Conservation (phyloP, 2,329 filamentous ascomycete genomes). For the Cordyceps pruinosa region DNA sequence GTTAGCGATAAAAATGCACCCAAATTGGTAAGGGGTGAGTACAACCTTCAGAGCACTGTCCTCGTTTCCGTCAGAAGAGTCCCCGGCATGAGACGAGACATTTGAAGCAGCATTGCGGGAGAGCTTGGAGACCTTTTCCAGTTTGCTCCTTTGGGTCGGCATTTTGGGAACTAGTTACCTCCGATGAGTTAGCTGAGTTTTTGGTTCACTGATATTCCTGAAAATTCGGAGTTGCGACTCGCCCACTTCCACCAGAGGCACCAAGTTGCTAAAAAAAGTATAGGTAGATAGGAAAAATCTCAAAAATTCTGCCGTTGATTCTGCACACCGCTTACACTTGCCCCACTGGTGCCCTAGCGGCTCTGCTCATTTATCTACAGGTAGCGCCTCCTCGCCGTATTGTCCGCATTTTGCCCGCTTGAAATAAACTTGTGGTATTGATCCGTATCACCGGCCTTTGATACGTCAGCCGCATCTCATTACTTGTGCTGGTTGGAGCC, state of each 20-base stretch:
- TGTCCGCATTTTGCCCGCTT: too few species aligned
- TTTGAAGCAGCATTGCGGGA: not conserved
- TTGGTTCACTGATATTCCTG: not conserved
- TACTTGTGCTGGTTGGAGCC: too few species aligned
- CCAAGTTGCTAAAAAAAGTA: not conserved
- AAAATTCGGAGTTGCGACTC: not conserved
- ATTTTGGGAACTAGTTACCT: not conserved
- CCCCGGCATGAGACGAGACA: not conserved
- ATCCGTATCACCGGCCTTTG: too few species aligned
- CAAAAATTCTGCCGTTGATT: constrained; percentile 14
- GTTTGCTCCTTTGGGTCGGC: not conserved
- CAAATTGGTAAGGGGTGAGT: not conserved
- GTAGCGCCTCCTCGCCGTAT: too few species aligned
- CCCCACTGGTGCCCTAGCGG: not conserved
- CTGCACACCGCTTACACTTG: constrained; percentile 12
- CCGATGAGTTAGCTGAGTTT: too few species aligned
- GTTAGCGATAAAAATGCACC: not conserved
- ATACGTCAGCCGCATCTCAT: too few species aligned
- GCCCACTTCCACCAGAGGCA: not conserved
- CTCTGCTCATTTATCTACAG: too few species aligned
- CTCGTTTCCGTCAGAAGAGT: constrained; percentile 13
- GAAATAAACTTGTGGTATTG: too few species aligned
- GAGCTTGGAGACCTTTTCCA: not conserved
- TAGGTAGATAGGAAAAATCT: constrained; percentile 8
- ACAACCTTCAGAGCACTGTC: constrained; percentile 1